These are phyloP conservation scores for Articulospora tetracladia DNA, from an alignment of 495 filamentous ascomycete genomes.

Conservation along the genomic window DNA sequence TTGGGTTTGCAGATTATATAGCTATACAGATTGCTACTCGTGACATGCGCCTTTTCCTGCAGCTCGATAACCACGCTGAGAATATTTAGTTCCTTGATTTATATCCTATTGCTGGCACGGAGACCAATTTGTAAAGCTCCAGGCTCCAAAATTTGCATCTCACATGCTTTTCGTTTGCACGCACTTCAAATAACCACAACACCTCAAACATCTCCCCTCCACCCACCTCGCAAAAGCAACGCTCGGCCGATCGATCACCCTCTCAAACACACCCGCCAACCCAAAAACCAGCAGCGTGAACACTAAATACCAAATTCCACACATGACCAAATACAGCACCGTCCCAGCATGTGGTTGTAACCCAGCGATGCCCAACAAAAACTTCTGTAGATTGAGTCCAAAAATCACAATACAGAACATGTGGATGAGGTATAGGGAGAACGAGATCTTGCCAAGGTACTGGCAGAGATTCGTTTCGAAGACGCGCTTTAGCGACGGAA, in stretches of 20 bases:
- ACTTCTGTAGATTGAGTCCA: slow-evolving; percentile 1
- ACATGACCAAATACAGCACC: slow-evolving; percentile 4
- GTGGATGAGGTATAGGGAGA: slow-evolving; percentile 50
- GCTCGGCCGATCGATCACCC: slow-evolving; percentile 6
- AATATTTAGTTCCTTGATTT: no score
- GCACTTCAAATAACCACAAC: not conserved
- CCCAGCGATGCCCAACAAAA: not conserved
- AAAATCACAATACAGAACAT: slow-evolving; percentile 17
- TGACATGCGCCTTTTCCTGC: no score
- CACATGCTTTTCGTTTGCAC: no score
- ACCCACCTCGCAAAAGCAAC: slow-evolving; percentile 12
- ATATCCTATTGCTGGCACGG: no score
- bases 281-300: not conserved
- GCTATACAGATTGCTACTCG: no score
- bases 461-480: slow-evolving; percentile 53
- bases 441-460: slow-evolving; percentile 52
- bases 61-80: no score
- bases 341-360: not conserved
- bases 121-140: no score
- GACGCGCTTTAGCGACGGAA: slow-evolving; percentile 43
- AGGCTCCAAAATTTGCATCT: no score
- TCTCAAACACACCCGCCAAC: slow-evolving; percentile 8
- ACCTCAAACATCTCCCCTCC: slow-evolving; percentile 6
- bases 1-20: no score
- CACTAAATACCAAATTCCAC: slow-evolving; percentile 4